Percentiles rank a stretch among this genome's conserved stretches.
These are phyloP conservation scores for Albifimbria verrucaria DNA, from an alignment of 2,329 filamentous ascomycete species.

Conservation along the genomic window DNA sequence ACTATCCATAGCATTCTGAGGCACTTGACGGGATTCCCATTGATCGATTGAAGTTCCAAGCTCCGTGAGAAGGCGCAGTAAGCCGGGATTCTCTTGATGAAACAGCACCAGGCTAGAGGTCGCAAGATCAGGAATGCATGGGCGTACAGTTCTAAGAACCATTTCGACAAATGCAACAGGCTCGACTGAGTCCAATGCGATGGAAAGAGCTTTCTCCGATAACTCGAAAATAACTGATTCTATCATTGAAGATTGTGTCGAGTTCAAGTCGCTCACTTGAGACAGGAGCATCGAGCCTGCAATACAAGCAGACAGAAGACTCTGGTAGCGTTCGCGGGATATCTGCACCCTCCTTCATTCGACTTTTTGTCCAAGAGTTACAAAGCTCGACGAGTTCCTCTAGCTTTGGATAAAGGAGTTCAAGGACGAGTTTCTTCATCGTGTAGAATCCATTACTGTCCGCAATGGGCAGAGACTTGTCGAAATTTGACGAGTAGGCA, in stretches of 20 bases:
- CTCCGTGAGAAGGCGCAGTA: constrained; percentile 41
- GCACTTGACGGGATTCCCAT: constrained; percentile 15
- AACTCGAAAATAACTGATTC: constrained; percentile 40
- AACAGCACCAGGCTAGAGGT: constrained; percentile 34
- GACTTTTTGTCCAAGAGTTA: constrained; percentile 43
- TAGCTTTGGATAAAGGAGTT: constrained; percentile 51
- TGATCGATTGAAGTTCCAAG: constrained; percentile 27
- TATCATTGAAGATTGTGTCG: constrained; percentile 45
- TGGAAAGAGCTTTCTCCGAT: constrained; percentile 36
- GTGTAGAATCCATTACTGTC: constrained; percentile 33
- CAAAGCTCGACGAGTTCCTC: constrained; percentile 46
- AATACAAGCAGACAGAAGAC: constrained; percentile 47
- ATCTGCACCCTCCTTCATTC: constrained; percentile 46
- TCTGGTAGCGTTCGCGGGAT: constrained; percentile 50
- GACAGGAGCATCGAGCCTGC: constrained; percentile 44
- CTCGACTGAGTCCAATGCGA: constrained; percentile 41
- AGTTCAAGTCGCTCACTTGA: constrained; percentile 43
- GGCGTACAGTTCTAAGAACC: constrained; percentile 41
- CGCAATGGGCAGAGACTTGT: constrained; percentile 15
- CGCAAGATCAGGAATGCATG: constrained; percentile 43
- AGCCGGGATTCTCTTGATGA: constrained; percentile 31
- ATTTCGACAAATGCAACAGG: constrained; percentile 42
- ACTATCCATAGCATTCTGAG: constrained; percentile 41
- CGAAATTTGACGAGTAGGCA: constrained; percentile 4
- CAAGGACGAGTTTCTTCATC: constrained; percentile 49